Evolutionary conservation across 805 yeast species (phyloP).

Genomic region (Candida sithepensis): DNA sequence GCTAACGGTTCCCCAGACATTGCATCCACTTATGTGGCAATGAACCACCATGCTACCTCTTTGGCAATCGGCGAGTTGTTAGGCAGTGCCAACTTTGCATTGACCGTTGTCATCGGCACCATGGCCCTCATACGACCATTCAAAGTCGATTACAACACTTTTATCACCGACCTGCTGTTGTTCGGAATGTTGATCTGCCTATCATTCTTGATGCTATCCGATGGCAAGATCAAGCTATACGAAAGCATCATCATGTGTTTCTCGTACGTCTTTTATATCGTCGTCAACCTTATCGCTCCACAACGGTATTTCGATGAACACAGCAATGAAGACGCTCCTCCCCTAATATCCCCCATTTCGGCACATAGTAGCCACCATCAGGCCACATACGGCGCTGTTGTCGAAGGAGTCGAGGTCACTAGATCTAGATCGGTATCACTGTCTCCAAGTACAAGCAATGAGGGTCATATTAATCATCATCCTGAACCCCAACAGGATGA

Average conservation of each 20-base stretch:
- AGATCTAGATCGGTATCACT: neutral
- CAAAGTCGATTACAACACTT: constrained; percentile 47
- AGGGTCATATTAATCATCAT: too few relatives aligned
- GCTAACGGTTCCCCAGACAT: constrained; percentile 95
- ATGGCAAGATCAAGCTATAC: constrained; percentile 49
- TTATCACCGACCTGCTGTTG: constrained; percentile 59
- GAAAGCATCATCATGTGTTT: constrained; percentile 57
- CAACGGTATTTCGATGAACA: constrained; percentile 26
- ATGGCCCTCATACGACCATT: constrained; percentile 44
- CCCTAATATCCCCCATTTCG: neutral
- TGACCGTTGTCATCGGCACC: constrained; percentile 48
- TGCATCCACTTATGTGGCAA: constrained; percentile 77
- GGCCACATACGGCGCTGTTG: neutral
- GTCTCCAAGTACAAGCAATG: neutral
- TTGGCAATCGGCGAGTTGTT: constrained; percentile 52
- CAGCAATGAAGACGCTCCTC: neutral
- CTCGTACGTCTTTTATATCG: constrained; percentile 57
- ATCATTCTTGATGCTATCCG: constrained; percentile 48
- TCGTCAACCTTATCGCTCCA: constrained; percentile 30
- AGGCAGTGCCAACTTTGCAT: constrained; percentile 52
- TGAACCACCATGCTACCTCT: constrained; percentile 59
- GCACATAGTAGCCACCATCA: neutral
- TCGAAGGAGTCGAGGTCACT: neutral
- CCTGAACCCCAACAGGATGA: neutral
- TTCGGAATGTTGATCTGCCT: constrained; percentile 49